phyloP scores from a whole-genome alignment of 2,329 filamentous ascomycete genomes.

The Verticillium longisporum region DNA sequence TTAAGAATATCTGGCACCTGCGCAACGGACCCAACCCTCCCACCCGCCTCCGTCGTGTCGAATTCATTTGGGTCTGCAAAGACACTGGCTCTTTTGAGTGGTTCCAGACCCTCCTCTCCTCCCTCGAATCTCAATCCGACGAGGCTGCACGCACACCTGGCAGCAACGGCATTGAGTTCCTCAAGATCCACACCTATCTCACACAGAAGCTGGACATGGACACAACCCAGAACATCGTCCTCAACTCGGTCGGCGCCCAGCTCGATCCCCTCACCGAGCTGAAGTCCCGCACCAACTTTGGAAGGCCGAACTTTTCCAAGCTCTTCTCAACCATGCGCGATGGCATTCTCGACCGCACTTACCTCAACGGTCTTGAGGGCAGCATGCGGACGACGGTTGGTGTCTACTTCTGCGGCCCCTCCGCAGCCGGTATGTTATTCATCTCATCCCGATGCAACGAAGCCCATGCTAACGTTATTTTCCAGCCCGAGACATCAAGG shows the following conservation, averaged over 20 bases:
- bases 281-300: constrained; percentile 86
- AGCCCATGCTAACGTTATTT: constrained; percentile 24
- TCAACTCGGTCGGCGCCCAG: constrained; percentile 86
- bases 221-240: constrained; percentile 90
- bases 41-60: constrained; percentile 81
- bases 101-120: constrained; percentile 92
- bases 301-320: constrained; percentile 79
- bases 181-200: constrained; percentile 96
- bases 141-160: constrained; percentile 61
- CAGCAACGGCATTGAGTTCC: constrained; percentile 70
- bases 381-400: constrained; percentile 78
- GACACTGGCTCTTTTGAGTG: constrained; percentile 95
- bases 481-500: constrained; percentile 77
- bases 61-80: constrained; percentile 99
- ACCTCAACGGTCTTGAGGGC: constrained; percentile 74
- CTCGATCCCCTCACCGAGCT: constrained; percentile 90
- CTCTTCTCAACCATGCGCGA: constrained; percentile 81
- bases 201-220: constrained; percentile 90
- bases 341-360: constrained; percentile 78
- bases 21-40: constrained; percentile 86
- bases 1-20: constrained; percentile 98
- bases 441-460: background rate
- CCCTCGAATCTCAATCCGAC: constrained; percentile 78
- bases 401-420: constrained; percentile 96
- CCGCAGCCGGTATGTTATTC: constrained; percentile 49